Evolutionary conservation across 305 asterid species (phyloP).

Genomic region (Fraxinus paxiana): DNA sequence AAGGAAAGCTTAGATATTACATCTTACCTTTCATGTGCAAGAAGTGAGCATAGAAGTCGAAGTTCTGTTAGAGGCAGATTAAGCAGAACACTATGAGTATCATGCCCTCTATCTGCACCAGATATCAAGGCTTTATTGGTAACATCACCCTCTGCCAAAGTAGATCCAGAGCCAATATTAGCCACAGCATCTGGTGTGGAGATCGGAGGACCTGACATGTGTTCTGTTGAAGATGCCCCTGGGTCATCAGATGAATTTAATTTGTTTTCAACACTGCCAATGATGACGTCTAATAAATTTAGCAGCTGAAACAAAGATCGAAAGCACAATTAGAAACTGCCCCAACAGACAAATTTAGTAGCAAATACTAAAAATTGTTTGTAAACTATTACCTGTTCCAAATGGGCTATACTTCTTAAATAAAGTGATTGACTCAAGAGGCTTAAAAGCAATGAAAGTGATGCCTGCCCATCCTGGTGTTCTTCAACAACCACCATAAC

Average conservation of each 20-base stretch:
- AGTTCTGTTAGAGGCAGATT: slow-evolving; percentile 75
- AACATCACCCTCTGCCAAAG: slow-evolving; percentile 35
- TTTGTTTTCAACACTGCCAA: slow-evolving; percentile 76
- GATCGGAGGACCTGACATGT: slow-evolving; percentile 44
- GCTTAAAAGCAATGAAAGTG: slow-evolving; percentile 73
- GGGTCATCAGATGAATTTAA: slow-evolving; percentile 53
- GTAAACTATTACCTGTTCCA: slow-evolving; percentile 70
- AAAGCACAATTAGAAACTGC: slow-evolving; percentile 18
- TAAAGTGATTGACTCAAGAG: slow-evolving; percentile 85
- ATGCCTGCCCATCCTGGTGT: slow-evolving; percentile 45
- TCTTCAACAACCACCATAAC: slow-evolving; percentile 54
- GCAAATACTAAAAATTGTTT: slow-evolving; percentile 11
- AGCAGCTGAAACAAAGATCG: slow-evolving; percentile 59
- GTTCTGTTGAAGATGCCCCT: slow-evolving; percentile 53
- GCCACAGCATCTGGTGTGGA: slow-evolving; percentile 50
- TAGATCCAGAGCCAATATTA: slow-evolving; percentile 39
- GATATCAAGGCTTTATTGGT: slow-evolving; percentile 48
- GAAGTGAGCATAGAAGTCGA: slow-evolving; percentile 83
- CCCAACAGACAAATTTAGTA: slow-evolving; percentile 9
- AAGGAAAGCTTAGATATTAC: not conserved
- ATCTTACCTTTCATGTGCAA: slow-evolving; percentile 91
- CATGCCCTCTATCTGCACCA: slow-evolving; percentile 39
- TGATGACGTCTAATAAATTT: slow-evolving; percentile 76
- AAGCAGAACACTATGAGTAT: slow-evolving; percentile 41
- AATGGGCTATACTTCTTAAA: slow-evolving; percentile 86